Evolutionary conservation across 225 moss, liverwort and hornwort genomes (phyloP).

Genomic region (Physcomitrellopsis africana): DNA sequence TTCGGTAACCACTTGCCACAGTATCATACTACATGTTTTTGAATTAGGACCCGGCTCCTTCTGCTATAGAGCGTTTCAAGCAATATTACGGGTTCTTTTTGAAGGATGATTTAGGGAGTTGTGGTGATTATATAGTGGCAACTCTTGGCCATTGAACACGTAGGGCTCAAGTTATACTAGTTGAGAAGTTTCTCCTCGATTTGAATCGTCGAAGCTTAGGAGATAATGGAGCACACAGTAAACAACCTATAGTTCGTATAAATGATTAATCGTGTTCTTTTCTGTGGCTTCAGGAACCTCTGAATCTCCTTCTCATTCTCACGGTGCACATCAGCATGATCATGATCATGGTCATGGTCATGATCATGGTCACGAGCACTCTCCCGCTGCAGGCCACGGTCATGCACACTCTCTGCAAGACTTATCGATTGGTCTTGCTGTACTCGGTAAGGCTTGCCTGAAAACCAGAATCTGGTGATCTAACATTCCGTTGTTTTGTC

Average conservation of each 20-base stretch:
- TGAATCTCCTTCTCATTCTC: conserved; percentile 51
- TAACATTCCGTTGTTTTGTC: neutral
- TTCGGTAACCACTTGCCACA: conserved; percentile 47
- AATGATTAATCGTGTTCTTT: conserved; percentile 19
- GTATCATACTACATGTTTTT: neutral
- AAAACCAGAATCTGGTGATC: neutral
- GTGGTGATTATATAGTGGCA: conserved; percentile 8
- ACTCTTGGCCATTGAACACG: conserved; percentile 2
- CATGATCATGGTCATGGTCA: conserved; percentile 46
- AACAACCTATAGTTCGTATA: conserved; percentile 7
- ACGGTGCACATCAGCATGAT: conserved; percentile 55
- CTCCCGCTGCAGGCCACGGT: conserved; percentile 46
- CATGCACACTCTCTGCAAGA: conserved; percentile 85
- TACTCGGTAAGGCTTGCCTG: conserved; percentile 58
- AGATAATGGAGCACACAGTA: neutral
- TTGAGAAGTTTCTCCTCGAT: conserved; percentile 22
- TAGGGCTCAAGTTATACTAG: conserved; percentile 5
- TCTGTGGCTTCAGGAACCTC: conserved; percentile 47
- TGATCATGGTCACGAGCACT: conserved; percentile 50
- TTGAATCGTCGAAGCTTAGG: conserved; percentile 13
- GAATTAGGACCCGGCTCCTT: neutral
- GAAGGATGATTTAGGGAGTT: conserved; percentile 3
- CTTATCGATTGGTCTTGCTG: conserved; percentile 81
- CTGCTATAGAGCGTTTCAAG: conserved; percentile 2
- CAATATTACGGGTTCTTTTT: neutral